A percentile compares a stretch with the other conserved stretches of the same genome.
These are phyloP conservation scores for Coniosporium tulheliwenetii DNA, from an alignment of 2,329 filamentous ascomycete species.

Conservation along the genomic window DNA sequence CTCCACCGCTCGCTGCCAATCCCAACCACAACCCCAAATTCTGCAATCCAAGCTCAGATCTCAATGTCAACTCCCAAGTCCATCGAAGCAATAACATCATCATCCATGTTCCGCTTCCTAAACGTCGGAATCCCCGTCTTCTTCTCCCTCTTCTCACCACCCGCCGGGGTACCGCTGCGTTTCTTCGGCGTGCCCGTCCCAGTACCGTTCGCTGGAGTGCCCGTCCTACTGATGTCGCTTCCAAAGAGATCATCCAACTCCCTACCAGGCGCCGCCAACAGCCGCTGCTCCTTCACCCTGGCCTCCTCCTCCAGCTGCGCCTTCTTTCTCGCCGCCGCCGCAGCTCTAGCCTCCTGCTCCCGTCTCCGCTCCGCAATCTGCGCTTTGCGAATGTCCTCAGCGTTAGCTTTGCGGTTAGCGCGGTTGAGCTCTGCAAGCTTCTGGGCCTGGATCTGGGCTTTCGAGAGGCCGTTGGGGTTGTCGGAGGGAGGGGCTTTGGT, in stretches of 20 bases:
- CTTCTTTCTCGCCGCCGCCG: conserved; percentile 35
- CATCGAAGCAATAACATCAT: conserved; percentile 79
- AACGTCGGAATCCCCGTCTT: conserved; percentile 47
- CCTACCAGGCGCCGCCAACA: conserved; percentile 5
- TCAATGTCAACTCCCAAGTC: conserved; percentile 89
- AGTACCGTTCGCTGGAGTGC: conserved; percentile 31
- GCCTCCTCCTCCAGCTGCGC: conserved; percentile 29
- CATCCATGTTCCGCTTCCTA: conserved; percentile 64
- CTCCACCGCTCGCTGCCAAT: not conserved
- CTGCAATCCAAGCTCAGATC: conserved; percentile 33
- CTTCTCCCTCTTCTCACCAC: conserved; percentile 36
- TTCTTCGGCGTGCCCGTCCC: conserved; percentile 23
- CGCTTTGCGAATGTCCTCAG: conserved; percentile 80
- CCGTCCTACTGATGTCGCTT: conserved; percentile 28
- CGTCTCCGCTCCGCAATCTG: conserved; percentile 56
- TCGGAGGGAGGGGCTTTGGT: too few relatives aligned
- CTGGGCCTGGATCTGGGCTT: conserved; percentile 54
- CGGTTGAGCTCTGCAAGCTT: conserved; percentile 70
- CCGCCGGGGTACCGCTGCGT: conserved; percentile 22
- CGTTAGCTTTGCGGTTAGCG: conserved; percentile 69
- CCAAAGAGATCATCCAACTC: conserved; percentile 29
- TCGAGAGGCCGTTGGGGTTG: conserved; percentile 19
- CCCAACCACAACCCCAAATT: not conserved
- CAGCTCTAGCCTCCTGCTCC: conserved; percentile 27
- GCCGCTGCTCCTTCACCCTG: conserved; percentile 24